Conservation (phyloP, 225 moss, liverwort and hornwort species). For the Bryum argenteum region DNA sequence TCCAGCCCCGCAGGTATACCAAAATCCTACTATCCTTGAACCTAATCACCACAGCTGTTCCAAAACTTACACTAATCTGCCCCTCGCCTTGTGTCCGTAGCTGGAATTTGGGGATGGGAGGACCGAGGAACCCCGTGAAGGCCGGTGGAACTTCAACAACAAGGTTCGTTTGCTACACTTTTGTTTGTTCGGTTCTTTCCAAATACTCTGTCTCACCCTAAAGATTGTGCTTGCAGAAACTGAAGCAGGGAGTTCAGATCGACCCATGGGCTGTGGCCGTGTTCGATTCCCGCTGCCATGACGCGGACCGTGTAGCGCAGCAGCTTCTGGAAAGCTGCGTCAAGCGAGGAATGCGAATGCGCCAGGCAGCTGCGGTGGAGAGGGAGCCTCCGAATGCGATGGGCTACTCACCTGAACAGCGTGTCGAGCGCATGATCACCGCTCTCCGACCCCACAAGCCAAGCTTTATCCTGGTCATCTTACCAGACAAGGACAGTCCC, state of each 20-base stretch:
- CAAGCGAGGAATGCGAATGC: conserved; percentile 68
- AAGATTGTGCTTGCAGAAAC: conserved; percentile 46
- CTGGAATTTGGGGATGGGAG: conserved; percentile 70
- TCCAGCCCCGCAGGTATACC: conserved; percentile 63
- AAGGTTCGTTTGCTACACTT: conserved; percentile 51
- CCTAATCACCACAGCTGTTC: neutral
- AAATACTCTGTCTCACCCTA: neutral
- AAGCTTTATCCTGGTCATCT: conserved; percentile 65
- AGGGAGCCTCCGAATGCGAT: conserved; percentile 40
- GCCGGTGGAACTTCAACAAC: conserved; percentile 85
- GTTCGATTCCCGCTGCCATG: conserved; percentile 50
- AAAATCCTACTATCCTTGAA: neutral
- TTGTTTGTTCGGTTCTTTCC: neutral
- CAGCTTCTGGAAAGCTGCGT: conserved; percentile 58
- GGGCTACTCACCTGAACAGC: conserved; percentile 49
- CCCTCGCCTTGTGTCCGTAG: conserved; percentile 38
- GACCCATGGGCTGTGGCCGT: conserved; percentile 77
- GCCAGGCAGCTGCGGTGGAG: conserved; percentile 36
- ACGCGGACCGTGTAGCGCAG: conserved; percentile 41
- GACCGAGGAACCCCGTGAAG: conserved; percentile 69
- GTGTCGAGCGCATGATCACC: conserved; percentile 62
- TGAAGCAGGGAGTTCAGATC: conserved; percentile 57
- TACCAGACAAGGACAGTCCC: conserved; percentile 74
- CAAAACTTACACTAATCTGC: neutral
- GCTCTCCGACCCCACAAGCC: conserved; percentile 42